Conservation (phyloP, 257 asterid species). For the Gardenia jasminoides region DNA sequence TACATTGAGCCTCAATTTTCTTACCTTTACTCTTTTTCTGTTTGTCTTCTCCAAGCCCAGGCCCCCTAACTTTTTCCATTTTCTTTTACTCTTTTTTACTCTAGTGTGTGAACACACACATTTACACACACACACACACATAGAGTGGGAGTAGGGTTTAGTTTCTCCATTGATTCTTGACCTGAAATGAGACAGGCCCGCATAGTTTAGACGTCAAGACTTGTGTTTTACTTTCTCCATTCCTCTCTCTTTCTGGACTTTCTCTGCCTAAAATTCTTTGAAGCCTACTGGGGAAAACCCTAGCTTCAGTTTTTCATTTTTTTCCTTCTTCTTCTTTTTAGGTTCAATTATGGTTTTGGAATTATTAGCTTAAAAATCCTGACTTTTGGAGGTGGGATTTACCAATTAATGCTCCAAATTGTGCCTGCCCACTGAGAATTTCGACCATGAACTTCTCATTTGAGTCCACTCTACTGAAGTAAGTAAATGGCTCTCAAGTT, state of each 20-base stretch:
- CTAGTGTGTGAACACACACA: constrained; percentile 36
- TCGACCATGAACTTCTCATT: constrained; percentile 15
- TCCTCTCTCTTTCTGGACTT: background rate
- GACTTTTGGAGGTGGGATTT: constrained; percentile 32
- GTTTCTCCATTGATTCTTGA: constrained; percentile 24
- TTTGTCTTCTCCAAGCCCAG: background rate
- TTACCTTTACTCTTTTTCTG: background rate
- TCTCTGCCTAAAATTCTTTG: background rate
- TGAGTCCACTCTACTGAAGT: constrained; percentile 21
- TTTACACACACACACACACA: constrained; percentile 11
- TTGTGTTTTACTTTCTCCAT: background rate
- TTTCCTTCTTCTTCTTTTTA: background rate
- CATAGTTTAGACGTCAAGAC: constrained; percentile 14
- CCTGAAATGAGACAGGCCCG: constrained; percentile 17
- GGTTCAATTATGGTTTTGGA: constrained; percentile 32
- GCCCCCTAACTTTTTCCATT: too few relatives aligned
- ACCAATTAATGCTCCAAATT: constrained; percentile 38
- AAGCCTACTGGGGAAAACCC: constrained; percentile 42
- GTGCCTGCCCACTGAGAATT: constrained; percentile 9
- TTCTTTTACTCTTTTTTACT: background rate
- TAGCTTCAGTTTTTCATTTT: constrained; percentile 14
- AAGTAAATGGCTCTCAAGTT: constrained; percentile 8
- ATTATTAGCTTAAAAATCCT: constrained; percentile 22
- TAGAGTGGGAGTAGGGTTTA: constrained; percentile 13
- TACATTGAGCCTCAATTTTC: background rate